A percentile compares a stretch with the other conserved stretches of the same genome.
Evolutionary conservation across 345 rosid species (phyloP).

Genomic region (Eutrema heterophyllum): DNA sequence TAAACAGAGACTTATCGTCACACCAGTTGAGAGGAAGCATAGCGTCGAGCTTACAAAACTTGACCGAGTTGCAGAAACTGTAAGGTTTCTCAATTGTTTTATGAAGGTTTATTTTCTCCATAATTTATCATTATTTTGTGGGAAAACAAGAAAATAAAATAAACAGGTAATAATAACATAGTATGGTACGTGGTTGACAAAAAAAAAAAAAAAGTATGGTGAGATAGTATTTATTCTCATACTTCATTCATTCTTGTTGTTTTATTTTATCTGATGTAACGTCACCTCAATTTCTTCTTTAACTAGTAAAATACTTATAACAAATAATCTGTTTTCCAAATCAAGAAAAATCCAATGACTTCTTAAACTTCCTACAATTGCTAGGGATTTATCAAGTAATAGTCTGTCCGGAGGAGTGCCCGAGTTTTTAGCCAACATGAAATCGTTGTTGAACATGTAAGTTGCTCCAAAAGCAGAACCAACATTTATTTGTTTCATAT

Average conservation of each 20-base stretch:
- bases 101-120: no score
- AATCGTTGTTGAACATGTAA: conserved; percentile 33
- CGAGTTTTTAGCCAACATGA: conserved; percentile 27
- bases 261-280: no score
- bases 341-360: background rate
- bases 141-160: no score
- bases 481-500: background rate
- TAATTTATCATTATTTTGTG: no score
- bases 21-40: conserved; percentile 28
- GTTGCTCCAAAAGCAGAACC: conserved; percentile 1
- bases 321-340: no score
- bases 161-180: no score
- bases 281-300: no score
- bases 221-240: no score
- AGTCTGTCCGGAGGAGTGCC: conserved; percentile 39
- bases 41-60: conserved; percentile 10
- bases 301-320: no score
- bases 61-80: conserved; percentile 28
- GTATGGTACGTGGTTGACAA: no score
- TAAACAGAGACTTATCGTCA: conserved; percentile 23
- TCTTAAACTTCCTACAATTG: background rate
- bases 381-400: conserved; percentile 42
- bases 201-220: no score
- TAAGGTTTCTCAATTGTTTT: background rate
- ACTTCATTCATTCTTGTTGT: no score